Evolutionary conservation across 2,329 filamentous ascomycete genomes (phyloP).

Genomic region (Metarhizium sp.): DNA sequence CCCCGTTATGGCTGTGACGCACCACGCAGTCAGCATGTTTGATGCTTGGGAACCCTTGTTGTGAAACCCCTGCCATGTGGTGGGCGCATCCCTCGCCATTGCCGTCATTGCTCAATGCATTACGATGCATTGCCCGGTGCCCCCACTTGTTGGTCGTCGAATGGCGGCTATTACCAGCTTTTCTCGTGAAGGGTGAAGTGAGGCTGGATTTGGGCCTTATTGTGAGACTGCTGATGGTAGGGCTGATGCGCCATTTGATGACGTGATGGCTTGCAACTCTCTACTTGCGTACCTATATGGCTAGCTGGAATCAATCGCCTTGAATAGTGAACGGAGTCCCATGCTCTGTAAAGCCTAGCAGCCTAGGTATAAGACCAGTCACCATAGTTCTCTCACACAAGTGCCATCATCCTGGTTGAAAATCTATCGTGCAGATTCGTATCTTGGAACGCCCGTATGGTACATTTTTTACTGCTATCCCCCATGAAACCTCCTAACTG

Average conservation of each 20-base stretch:
- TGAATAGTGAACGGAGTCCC: too few species aligned
- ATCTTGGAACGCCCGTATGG: constrained; percentile 10
- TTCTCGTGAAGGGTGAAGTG: not conserved
- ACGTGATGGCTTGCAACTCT: not conserved
- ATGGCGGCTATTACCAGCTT: not conserved
- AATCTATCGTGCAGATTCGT: constrained; percentile 9
- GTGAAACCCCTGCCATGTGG: not conserved
- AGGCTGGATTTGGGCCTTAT: not conserved
- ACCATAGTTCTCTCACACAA: not conserved
- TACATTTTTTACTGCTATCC: constrained; percentile 6
- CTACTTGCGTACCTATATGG: not conserved
- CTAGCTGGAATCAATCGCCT: too few species aligned
- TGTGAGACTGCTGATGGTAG: not conserved
- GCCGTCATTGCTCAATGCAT: not conserved
- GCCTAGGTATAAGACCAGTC: not conserved
- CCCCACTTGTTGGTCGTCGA: not conserved
- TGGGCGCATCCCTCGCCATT: not conserved
- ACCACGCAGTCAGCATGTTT: not conserved
- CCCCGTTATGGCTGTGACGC: not conserved
- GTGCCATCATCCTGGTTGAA: not conserved
- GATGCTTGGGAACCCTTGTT: not conserved
- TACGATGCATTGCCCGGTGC: not conserved
- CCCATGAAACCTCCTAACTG: not conserved
- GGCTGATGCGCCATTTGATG: not conserved
- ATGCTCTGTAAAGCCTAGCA: too few species aligned